Percentiles rank a stretch among this genome's conserved stretches.
Evolutionary conservation across 148 eudicot species (phyloP).

Genomic region (Amaranthus hypochondriacus): DNA sequence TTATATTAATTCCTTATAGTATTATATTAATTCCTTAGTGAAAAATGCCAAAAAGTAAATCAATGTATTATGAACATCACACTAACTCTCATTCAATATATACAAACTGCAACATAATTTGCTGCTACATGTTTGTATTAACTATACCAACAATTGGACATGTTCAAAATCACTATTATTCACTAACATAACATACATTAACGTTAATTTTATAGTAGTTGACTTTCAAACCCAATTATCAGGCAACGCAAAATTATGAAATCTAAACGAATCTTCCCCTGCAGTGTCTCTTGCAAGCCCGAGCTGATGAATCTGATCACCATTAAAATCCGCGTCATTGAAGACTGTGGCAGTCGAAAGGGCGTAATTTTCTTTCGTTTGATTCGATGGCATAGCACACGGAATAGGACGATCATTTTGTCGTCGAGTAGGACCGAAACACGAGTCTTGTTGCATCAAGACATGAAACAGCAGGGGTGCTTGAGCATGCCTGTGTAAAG

Average conservation of each 20-base stretch:
- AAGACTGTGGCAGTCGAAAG: constrained; percentile 5
- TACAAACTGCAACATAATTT: background rate
- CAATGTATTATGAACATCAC: background rate
- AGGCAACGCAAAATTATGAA: constrained; percentile 44
- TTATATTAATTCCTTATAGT: background rate
- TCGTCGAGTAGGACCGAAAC: constrained; percentile 24
- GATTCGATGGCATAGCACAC: constrained; percentile 23
- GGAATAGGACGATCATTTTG: constrained; percentile 19
- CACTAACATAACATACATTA: background rate
- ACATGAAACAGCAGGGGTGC: constrained; percentile 58
- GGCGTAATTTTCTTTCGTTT: background rate
- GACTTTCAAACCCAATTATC: constrained; percentile 50
- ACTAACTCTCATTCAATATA: background rate
- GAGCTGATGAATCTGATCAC: constrained; percentile 24
- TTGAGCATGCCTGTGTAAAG: constrained; percentile 66
- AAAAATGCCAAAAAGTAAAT: background rate
- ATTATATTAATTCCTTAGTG: background rate
- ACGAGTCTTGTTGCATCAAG: constrained; percentile 53
- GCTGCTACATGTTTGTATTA: background rate
- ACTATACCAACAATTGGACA: background rate
- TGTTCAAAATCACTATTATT: background rate
- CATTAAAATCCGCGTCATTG: constrained; percentile 1
- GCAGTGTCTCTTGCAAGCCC: constrained; percentile 53
- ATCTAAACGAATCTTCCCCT: constrained; percentile 65
- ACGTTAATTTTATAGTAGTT: background rate